A percentile compares a stretch with the other conserved stretches of the same genome.
phyloP scores from a whole-genome alignment of 495 filamentous ascomycete species.

The Thozetella sp. region DNA sequence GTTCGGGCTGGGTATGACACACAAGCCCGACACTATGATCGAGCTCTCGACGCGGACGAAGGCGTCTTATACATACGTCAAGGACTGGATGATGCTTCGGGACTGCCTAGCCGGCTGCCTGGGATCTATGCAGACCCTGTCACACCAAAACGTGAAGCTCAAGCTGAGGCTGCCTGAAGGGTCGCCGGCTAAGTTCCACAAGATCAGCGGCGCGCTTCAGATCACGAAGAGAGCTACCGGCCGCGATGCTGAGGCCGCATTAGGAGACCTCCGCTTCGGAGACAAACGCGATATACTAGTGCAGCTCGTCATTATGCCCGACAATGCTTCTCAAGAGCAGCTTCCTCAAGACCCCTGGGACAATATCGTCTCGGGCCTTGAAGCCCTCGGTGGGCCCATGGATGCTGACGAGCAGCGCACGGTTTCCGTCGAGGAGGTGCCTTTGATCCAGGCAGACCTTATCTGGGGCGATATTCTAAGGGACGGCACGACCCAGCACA shows the following conservation, averaged over 20 bases:
- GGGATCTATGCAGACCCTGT: conserved; percentile 90
- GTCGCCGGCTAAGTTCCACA: conserved; percentile 96
- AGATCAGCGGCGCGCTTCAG: conserved; percentile 96
- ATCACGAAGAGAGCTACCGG: conserved; percentile 98
- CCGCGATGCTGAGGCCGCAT: conserved; percentile 87
- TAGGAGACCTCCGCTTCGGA: conserved; percentile 93
- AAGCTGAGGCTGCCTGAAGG: conserved; percentile 94
- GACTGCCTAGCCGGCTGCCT: conserved; percentile 96
- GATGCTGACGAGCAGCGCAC: conserved; percentile 87
- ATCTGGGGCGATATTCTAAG: conserved; percentile 93
- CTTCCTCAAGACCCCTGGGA: conserved; percentile 96
- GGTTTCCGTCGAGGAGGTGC: conserved; percentile 90
- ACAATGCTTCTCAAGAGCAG: conserved; percentile 82
- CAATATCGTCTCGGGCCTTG: conserved; percentile 91
- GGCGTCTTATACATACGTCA: conserved; percentile 96
- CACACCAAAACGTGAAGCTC: conserved; percentile 98
- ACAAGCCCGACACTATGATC: conserved; percentile 99
- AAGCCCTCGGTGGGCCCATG: conserved; percentile 88
- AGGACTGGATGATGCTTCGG: conserved; percentile 99
- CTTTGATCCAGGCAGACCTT: conserved; percentile 93
- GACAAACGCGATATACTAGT: conserved; percentile 98
- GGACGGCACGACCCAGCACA: conserved; percentile 85
- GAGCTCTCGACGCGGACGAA: conserved; percentile 95
- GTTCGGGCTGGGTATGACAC: conserved; percentile 92
- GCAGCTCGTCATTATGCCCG: conserved; percentile 90